Percentiles rank a stretch among this genome's conserved stretches.
Conservation (phyloP, 331 rosid genomes). For the Erythrophleum ivorense region DNA sequence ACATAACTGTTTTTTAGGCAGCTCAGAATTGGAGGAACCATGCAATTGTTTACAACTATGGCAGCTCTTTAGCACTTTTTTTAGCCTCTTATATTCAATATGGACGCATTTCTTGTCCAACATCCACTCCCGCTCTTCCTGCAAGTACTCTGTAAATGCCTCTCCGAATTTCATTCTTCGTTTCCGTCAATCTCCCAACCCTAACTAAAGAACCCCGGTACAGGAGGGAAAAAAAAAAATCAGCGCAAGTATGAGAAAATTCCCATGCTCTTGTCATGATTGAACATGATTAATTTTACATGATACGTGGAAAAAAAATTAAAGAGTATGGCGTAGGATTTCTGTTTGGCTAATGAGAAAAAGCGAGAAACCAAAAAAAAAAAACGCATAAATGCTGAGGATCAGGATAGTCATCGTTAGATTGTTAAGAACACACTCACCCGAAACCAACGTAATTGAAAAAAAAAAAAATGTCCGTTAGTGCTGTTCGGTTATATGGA, state of each 20-base stretch:
- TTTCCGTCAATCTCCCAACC: conserved; percentile 29
- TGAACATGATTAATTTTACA: background rate
- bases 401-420: background rate
- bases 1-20: conserved; percentile 46
- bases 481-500: too few species aligned
- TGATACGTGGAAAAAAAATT: background rate
- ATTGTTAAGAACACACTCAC: background rate
- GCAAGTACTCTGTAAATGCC: conserved; percentile 65
- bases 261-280: background rate
- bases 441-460: background rate
- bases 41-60: conserved; percentile 44
- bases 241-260: background rate
- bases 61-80: conserved; percentile 80
- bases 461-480: background rate
- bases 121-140: conserved; percentile 60
- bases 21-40: conserved; percentile 37
- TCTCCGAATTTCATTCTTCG: conserved; percentile 75
- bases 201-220: conserved; percentile 19
- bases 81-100: conserved; percentile 73
- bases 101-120: conserved; percentile 67
- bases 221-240: background rate
- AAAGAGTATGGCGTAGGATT: background rate
- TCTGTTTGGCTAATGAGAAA: conserved; percentile 8
- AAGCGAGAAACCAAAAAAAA: background rate
- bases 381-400: too few species aligned